Conservation (phyloP, 441 rosid species). For the Gossypium gossypioides region DNA sequence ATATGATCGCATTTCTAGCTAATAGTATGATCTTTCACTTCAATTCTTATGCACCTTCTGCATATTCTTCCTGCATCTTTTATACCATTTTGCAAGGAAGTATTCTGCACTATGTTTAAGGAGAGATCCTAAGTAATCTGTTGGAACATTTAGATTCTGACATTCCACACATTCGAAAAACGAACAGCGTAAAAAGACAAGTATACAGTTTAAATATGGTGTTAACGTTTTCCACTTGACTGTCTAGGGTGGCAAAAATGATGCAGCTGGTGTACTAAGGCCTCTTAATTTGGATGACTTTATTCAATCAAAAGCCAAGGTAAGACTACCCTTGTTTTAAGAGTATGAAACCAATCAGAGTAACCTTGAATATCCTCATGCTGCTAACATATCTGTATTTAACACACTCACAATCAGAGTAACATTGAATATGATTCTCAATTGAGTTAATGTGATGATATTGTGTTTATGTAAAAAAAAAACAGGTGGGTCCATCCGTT, state of each 20-base stretch:
- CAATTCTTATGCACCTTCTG: neutral
- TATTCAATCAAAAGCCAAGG: constrained; percentile 68
- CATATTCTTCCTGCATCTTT: neutral
- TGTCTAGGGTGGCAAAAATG: constrained; percentile 32
- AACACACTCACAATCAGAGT: neutral
- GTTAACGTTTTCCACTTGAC: neutral
- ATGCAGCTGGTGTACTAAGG: constrained; percentile 34
- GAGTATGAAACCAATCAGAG: neutral
- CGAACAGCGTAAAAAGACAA: neutral
- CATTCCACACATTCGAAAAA: neutral
- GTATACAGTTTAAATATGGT: neutral
- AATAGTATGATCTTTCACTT: neutral
- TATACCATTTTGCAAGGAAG: neutral
- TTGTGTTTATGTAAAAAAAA: neutral
- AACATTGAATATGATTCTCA: neutral
- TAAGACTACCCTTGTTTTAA: constrained; percentile 12
- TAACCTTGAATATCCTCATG: neutral
- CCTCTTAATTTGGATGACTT: constrained; percentile 68
- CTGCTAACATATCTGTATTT: neutral
- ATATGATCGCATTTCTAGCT: neutral
- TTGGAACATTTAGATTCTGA: neutral
- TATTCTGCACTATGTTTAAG: neutral
- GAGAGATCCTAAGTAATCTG: neutral
- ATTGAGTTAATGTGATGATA: neutral
- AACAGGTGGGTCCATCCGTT: constrained; percentile 85